Base-by-base conservation (phyloP, 176 grass and related monocot genomes). In the Triticum monococcum region DNA sequence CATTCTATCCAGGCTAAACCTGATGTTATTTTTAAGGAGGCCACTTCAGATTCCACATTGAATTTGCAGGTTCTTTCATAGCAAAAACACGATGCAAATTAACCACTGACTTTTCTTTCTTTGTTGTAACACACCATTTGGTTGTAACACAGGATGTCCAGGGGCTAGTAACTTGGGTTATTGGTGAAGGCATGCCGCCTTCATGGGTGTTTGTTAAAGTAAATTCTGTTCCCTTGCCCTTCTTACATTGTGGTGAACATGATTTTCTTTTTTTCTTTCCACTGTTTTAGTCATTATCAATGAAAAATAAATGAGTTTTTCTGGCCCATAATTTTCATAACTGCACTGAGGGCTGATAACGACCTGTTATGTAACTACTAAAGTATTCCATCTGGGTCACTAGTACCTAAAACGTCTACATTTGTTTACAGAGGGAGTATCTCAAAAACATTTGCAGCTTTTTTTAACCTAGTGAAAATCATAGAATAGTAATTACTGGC, bases 171-270 rank as follows among this genome's bases (percentile, higher is more conserved):
- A 92, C 90, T 61, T 98, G 94, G 97, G 94, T 94, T 83, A 79
- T 96, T 81, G 97, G 97, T 73, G 94, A 98, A 31, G 94, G 97
- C 62, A 68, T 89, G 72, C 75, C 87, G 26, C 97, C 97, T 87
- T 91, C 94, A 79, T 98, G 97, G 97, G 90, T 93, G 52, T 98
- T 98, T 86, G 60, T 98, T 72, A 98, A 95, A 90, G 96, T 98
- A 95, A 65, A 84, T 65, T 20, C 5, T 79, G 5, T 60, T 65
- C 25, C 70, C 14, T 43, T 73, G 48, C 54, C 43, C 54, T 84
- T 54, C 36, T 48, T 79, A 83, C 18, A 48, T 40, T 48, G 16
- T 57, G 20, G 8, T 35, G 59, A n/a, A 14, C 24, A 25, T 82
- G 41, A 11, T 60, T 84, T 9, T 18, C 0, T 17, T 60, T 82